Conservation (phyloP, 345 rosid genomes). For the Moringa oleifera region DNA sequence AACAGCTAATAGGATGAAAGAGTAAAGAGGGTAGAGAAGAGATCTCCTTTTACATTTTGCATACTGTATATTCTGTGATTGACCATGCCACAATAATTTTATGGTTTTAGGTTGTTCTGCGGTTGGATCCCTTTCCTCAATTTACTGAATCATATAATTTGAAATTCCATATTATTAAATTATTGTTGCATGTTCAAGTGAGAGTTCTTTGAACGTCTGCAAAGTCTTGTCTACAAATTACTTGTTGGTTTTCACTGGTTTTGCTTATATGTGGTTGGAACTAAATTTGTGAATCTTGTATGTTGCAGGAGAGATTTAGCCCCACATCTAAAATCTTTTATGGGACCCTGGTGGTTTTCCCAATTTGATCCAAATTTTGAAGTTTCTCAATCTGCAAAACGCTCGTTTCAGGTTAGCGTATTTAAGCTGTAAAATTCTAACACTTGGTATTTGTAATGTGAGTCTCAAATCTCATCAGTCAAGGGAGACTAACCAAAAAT, state of each 20-base stretch:
- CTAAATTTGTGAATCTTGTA: too few relatives aligned
- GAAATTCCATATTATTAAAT: neutral
- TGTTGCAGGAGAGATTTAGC: constrained; percentile 85
- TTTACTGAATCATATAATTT: constrained; percentile 5
- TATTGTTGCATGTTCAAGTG: constrained; percentile 3
- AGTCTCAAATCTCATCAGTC: too few relatives aligned
- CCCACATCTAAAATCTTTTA: constrained; percentile 72
- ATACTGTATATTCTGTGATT: neutral
- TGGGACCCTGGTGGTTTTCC: constrained; percentile 99
- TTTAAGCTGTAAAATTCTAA: neutral
- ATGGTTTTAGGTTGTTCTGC: neutral
- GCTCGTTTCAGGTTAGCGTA: constrained; percentile 68
- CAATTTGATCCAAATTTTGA: constrained; percentile 86
- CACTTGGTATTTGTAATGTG: neutral
- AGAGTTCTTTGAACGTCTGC: too few relatives aligned
- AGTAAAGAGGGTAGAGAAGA: neutral
- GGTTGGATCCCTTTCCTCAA: too few relatives aligned
- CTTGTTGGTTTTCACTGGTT: too few relatives aligned
- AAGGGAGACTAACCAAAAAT: too few relatives aligned
- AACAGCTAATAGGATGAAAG: too few relatives aligned
- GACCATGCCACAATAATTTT: neutral
- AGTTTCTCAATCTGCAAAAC: constrained; percentile 85
- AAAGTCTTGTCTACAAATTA: too few relatives aligned
- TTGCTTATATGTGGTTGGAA: too few relatives aligned
- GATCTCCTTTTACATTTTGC: neutral